Evolutionary conservation across 2,329 filamentous ascomycete genomes (phyloP).

Genomic region (Pseudopyricularia cyperi): DNA sequence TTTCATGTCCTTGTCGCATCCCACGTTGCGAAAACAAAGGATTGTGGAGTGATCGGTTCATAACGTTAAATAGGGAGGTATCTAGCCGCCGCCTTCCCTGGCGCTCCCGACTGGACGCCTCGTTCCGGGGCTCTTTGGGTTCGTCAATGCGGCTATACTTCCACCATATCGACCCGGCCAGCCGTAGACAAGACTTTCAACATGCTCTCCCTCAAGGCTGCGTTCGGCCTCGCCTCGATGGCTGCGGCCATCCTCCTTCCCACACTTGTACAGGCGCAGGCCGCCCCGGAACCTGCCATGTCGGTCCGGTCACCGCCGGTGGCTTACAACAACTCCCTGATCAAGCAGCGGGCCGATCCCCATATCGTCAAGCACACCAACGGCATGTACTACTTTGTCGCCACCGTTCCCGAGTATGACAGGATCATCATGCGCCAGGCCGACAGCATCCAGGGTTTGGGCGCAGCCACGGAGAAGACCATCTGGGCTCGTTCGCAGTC

Average conservation of each 20-base stretch:
- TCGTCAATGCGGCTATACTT: too few relatives aligned
- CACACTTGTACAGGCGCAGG: conserved; percentile 1
- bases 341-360: conserved; percentile 15
- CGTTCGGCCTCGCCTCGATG: not conserved
- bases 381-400: conserved; percentile 8
- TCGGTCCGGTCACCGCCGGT: conserved; percentile 9
- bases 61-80: too few relatives aligned
- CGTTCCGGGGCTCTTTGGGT: too few relatives aligned
- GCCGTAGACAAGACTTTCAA: not conserved
- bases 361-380: conserved; percentile 15
- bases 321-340: conserved; percentile 15
- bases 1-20: too few relatives aligned
- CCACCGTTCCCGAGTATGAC: conserved; percentile 8
- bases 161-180: not conserved
- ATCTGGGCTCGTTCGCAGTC: conserved; percentile 8
- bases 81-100: too few relatives aligned
- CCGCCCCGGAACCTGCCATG: not conserved
- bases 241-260: not conserved
- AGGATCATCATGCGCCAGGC: conserved; percentile 7
- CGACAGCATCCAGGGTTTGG: conserved; percentile 9
- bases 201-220: conserved; percentile 1
- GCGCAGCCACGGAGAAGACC: conserved; percentile 4
- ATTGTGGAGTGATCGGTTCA: too few relatives aligned
- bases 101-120: too few relatives aligned
- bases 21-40: too few relatives aligned